Evolutionary conservation across 225 moss, liverwort and hornwort genomes (phyloP).

Genomic region (Ulota crispa): DNA sequence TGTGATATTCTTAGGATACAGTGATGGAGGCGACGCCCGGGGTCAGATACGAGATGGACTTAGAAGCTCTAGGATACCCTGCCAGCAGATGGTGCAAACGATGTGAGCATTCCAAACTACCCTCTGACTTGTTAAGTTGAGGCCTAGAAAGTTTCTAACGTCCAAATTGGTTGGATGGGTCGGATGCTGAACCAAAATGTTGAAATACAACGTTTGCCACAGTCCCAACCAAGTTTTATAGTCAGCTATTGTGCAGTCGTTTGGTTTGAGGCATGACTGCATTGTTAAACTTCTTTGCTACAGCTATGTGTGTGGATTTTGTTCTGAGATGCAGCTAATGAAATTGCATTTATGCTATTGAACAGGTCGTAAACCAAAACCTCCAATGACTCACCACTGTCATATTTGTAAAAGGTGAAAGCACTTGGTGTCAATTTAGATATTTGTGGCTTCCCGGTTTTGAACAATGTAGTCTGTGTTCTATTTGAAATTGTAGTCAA

Average conservation of each 20-base stretch:
- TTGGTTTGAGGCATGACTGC: conserved; percentile 6
- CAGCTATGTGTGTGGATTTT: conserved; percentile 19
- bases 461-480: not conserved
- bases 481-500: conserved; percentile 7
- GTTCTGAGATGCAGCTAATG: conserved; percentile 19
- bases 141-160: not conserved
- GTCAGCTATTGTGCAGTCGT: conserved; percentile 10
- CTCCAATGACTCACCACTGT: conserved; percentile 91
- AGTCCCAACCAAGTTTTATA: not conserved
- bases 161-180: conserved; percentile 14
- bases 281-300: conserved; percentile 2
- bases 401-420: conserved; percentile 86
- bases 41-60: conserved; percentile 51
- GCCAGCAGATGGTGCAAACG: conserved; percentile 86
- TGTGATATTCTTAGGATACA: conserved; percentile 53
- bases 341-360: conserved; percentile 17
- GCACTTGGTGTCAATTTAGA: not conserved
- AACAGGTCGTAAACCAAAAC: conserved; percentile 82
- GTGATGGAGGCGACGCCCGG: conserved; percentile 47
- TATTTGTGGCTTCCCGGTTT: not conserved
- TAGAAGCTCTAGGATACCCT: conserved; percentile 32
- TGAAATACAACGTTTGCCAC: not conserved
- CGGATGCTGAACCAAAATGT: conserved; percentile 11
- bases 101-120: conserved; percentile 56
- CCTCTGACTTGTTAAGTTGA: conserved; percentile 7